Evolutionary conservation across 148 eudicot species (phyloP), one percentile per base, ranked within the genome.

Genomic region (Camellia japonica): DNA sequence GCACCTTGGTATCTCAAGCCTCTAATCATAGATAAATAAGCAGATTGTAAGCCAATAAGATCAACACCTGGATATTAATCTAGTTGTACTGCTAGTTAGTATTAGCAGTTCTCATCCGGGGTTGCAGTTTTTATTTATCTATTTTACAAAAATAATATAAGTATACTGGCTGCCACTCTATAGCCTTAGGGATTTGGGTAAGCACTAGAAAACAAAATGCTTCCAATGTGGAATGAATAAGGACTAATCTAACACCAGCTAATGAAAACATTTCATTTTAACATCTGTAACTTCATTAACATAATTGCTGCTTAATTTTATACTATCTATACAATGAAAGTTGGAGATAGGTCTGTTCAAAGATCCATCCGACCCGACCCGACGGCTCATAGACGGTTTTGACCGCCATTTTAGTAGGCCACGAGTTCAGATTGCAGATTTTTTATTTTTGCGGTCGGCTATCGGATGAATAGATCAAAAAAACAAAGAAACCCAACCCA

Each of bases 51-150:
- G 58, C 11, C 8, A 49, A 19, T 19, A 4, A 44, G 73, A 71
- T n/a, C 13, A 71, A 7, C 74, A 71, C 74, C 58, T 49, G 13
- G 74, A 60, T 60, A 71, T 71, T 19, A 51, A 71, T 69, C 74
- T 3, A 71, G 30, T 19, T 2, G 38, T 71, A 9, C 60, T 71
- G 7, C 18, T 19, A 47, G n/a, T 9, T 30, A 30, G 38, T 30
- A 71, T 49, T 49, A 12, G 58, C 58, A 49, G 74, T 71, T 71
- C 14, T 47, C 58, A 49, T 71, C 16, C 74, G n/a, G 41, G 56
- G 58, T 12, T 47, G 54, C 56, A 49, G 6, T n/a, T 8, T 71
- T 3, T n/a, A 6, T 47, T 70, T 6, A 71, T 2, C 38, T 30
- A 30, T 30, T 30, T 30, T 30, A 30, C 38, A 19, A 15, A 6